These are phyloP conservation scores for Termitomyces sp. DNA, from an alignment of 768 basidiomycete genomes.

Conservation along the genomic window DNA sequence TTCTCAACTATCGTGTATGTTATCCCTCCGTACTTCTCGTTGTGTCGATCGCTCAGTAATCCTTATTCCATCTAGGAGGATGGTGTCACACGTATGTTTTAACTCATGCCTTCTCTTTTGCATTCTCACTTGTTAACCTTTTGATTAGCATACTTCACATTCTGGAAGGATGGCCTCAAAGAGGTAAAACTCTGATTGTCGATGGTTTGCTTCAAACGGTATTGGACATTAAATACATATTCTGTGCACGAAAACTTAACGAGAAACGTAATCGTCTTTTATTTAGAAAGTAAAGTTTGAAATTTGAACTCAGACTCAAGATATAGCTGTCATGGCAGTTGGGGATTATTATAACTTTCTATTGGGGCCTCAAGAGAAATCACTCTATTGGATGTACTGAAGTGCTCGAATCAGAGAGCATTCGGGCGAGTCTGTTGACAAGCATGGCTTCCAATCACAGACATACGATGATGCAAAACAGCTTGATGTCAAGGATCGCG, in stretches of 20 bases:
- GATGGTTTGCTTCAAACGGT: constrained; percentile 8
- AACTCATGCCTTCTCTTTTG: not conserved
- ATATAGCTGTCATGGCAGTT: not conserved
- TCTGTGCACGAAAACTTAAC: not conserved
- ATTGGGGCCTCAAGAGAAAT: not conserved
- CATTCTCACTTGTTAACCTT: constrained; percentile 1
- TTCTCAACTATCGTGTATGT: constrained; percentile 88
- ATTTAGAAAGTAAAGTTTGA: not conserved
- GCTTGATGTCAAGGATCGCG: not conserved
- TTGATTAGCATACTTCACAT: constrained; percentile 75
- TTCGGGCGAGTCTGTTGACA: too few species aligned
- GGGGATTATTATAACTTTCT: not conserved
- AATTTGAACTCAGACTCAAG: not conserved
- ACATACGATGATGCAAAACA: not conserved
- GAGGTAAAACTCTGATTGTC: constrained; percentile 57
- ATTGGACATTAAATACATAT: constrained; percentile 1
- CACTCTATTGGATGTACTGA: too few species aligned
- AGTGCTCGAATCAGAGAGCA: too few species aligned
- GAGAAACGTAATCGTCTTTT: not conserved
- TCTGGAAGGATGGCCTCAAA: constrained; percentile 96
- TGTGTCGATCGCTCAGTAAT: constrained; percentile 7
- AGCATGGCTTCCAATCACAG: not conserved
- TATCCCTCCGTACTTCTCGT: not conserved
- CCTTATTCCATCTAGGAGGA: constrained; percentile 51
- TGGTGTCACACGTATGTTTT: constrained; percentile 69